A percentile compares a stretch with the other conserved stretches of the same genome.
Conservation (phyloP, 2,329 filamentous ascomycete genomes). For the Parascedosporium putredinis region DNA sequence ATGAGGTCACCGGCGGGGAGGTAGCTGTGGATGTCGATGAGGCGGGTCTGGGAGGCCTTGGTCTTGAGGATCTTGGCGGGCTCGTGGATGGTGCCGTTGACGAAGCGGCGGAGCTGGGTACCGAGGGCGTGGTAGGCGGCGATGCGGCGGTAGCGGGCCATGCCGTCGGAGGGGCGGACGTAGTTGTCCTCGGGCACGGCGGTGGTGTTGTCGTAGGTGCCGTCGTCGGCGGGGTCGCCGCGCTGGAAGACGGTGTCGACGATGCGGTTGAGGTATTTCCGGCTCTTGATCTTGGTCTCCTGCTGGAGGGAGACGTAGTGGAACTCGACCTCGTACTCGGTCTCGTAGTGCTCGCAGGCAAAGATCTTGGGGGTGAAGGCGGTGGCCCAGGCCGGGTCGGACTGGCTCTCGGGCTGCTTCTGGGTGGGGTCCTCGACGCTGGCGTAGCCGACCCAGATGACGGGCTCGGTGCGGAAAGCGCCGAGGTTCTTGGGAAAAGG, state of each 20-base stretch:
- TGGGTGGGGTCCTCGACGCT: constrained; percentile 16
- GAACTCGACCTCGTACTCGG: constrained; percentile 21
- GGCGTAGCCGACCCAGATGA: constrained; percentile 25
- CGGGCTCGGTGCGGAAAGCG: constrained; percentile 22
- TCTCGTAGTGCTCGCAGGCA: constrained; percentile 24
- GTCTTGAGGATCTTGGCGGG: constrained; percentile 17
- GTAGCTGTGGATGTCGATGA: constrained; percentile 24
- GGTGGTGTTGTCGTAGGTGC: constrained; percentile 22
- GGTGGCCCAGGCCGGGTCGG: constrained; percentile 17
- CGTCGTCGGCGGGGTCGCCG: constrained; percentile 17
- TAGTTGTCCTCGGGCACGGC: constrained; percentile 18
- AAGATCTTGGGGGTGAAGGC: constrained; percentile 22
- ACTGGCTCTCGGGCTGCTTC: constrained; percentile 12
- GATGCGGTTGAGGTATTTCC: constrained; percentile 16
- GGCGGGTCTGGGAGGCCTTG: constrained; percentile 26
- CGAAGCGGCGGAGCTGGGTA: constrained; percentile 17
- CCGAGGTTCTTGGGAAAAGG: constrained; percentile 20
- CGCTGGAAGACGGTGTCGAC: constrained; percentile 19
- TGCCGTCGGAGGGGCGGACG: constrained; percentile 15
- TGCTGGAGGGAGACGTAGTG: constrained; percentile 18
- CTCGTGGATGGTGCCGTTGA: constrained; percentile 21
- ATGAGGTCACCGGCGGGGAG: constrained; percentile 17
- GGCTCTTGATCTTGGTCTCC: constrained; percentile 13
- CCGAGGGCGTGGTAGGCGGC: constrained; percentile 24
- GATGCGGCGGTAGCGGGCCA: constrained; percentile 18